These are phyloP conservation scores for Torulaspora franciscae DNA, from an alignment of 805 yeast species.

Conservation along the genomic window DNA sequence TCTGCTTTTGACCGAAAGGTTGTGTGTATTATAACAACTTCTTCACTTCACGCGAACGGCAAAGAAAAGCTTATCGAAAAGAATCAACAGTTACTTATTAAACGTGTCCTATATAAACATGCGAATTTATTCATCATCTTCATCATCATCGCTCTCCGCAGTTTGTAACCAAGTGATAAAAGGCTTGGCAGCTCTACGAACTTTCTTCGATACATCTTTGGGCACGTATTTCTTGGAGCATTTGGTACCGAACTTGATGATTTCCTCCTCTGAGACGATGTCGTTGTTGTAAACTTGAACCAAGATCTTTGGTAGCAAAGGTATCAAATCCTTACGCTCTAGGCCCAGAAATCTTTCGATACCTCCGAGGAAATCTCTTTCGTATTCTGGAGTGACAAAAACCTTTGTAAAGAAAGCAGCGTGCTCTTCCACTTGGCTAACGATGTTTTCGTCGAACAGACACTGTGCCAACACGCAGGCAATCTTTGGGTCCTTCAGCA, in stretches of 20 bases:
- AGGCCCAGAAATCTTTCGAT: constrained; percentile 88
- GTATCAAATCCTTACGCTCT: constrained; percentile 66
- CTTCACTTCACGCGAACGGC: too few relatives aligned
- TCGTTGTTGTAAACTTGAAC: constrained; percentile 79
- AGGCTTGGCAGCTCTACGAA: constrained; percentile 93
- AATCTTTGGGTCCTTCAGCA: constrained; percentile 66
- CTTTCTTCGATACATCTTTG: constrained; percentile 87
- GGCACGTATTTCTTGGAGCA: constrained; percentile 89
- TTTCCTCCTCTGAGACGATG: constrained; percentile 74
- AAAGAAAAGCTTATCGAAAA: neutral
- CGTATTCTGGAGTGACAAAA: constrained; percentile 56
- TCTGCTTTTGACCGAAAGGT: neutral
- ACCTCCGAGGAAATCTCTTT: constrained; percentile 91
- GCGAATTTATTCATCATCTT: constrained; percentile 27
- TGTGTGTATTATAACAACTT: neutral
- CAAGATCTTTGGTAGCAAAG: constrained; percentile 73
- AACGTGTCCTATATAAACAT: constrained; percentile 17
- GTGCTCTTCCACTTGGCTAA: constrained; percentile 68
- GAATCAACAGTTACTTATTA: constrained; percentile 7
- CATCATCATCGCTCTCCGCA: constrained; percentile 77
- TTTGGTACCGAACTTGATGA: constrained; percentile 80
- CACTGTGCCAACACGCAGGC: constrained; percentile 91
- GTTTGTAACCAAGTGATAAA: constrained; percentile 91
- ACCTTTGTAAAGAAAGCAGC: constrained; percentile 78
- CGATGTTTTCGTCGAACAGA: constrained; percentile 72